Evolutionary conservation across 2,329 filamentous ascomycete genomes (phyloP).

Genomic region (Claviceps cyperi): DNA sequence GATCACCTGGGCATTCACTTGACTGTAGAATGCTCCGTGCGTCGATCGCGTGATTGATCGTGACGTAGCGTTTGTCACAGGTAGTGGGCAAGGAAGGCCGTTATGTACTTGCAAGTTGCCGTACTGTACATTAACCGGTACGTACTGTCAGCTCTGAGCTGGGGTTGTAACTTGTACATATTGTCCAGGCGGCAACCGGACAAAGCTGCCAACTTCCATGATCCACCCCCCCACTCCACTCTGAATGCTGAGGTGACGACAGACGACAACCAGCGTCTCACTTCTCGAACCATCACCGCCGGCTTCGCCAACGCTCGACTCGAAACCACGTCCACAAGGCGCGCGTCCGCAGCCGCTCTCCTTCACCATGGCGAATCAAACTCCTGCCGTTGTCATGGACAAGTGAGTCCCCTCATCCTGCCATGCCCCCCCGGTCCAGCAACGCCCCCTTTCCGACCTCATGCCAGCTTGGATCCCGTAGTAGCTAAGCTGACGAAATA

Average conservation of each 20-base stretch:
- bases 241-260: slow-evolving; percentile 7
- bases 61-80: too few species aligned
- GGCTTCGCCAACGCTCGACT: neutral
- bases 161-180: neutral
- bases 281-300: slow-evolving; percentile 4
- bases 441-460: slow-evolving; percentile 13
- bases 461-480: slow-evolving; percentile 7
- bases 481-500: slow-evolving; percentile 19
- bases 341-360: slow-evolving; percentile 12
- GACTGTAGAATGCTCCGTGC: too few species aligned
- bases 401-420: slow-evolving; percentile 57
- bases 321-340: slow-evolving; percentile 1
- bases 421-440: slow-evolving; percentile 14
- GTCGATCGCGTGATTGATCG: too few species aligned
- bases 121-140: too few species aligned
- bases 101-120: too few species aligned
- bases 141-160: too few species aligned
- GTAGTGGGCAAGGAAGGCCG: too few species aligned
- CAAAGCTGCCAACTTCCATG: neutral
- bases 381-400: slow-evolving; percentile 99
- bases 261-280: slow-evolving; percentile 1
- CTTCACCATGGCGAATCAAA: slow-evolving; percentile 78
- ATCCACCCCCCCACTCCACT: slow-evolving; percentile 5
- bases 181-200: neutral
- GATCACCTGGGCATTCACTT: too few species aligned